These are phyloP conservation scores for Bonnemaisonia californica DNA, from an alignment of 31 red algal genomes.

Conservation along the genomic window DNA sequence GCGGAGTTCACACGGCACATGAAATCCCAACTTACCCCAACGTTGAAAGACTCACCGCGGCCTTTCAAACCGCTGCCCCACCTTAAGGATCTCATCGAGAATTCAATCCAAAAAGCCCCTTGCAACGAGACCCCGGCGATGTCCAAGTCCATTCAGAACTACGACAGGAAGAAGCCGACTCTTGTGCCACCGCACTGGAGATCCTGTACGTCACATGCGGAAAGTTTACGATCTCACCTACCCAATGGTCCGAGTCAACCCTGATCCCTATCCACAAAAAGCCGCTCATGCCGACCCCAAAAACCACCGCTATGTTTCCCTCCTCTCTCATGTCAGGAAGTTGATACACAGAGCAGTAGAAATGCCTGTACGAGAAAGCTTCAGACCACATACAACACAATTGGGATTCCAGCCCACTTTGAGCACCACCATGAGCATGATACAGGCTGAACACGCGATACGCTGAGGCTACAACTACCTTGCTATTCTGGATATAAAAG, in stretches of 20 bases:
- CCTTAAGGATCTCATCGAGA: too few species aligned
- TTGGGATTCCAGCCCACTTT: neutral
- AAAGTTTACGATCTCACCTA: neutral
- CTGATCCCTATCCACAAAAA: neutral
- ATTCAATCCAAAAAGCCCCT: too few species aligned
- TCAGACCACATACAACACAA: neutral
- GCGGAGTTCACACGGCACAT: too few species aligned
- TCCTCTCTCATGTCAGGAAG: conserved; percentile 1
- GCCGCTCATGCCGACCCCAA: neutral
- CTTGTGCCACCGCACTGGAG: neutral
- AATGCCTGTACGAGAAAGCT: neutral
- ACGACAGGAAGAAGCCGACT: neutral
- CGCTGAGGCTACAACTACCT: neutral
- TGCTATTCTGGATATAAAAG: neutral
- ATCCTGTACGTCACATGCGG: neutral
- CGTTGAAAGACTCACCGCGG: too few species aligned
- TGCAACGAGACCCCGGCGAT: conserved; percentile 1
- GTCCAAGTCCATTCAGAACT: neutral
- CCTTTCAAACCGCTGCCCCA: too few species aligned
- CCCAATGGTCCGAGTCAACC: neutral
- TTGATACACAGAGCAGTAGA: neutral
- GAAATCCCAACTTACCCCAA: too few species aligned
- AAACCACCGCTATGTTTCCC: neutral
- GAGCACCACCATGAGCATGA: neutral
- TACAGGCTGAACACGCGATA: neutral